A percentile compares a stretch with the other conserved stretches of the same genome.
phyloP scores from a whole-genome alignment of 2,329 filamentous ascomycete genomes.

The Cercospora janseana region DNA sequence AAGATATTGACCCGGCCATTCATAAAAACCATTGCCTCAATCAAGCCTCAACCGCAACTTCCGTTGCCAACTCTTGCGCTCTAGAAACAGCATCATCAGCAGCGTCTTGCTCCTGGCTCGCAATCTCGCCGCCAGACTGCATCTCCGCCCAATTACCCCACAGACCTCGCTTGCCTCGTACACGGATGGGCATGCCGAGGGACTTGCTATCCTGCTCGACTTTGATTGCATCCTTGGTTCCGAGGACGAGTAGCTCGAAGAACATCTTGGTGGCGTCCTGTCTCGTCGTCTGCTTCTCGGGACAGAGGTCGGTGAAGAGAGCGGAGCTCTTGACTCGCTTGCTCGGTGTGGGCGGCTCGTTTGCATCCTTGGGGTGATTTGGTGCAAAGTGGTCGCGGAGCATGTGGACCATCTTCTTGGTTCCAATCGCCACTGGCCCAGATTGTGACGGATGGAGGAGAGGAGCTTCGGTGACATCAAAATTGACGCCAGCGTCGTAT shows the following conservation, averaged over 20 bases:
- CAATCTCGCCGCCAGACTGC: constrained; percentile 33
- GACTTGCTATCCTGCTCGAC: constrained; percentile 74
- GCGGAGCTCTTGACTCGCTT: constrained; percentile 74
- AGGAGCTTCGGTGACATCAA: constrained; percentile 76
- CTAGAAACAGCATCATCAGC: neutral
- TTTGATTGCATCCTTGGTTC: constrained; percentile 97
- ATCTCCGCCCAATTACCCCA: constrained; percentile 96
- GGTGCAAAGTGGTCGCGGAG: constrained; percentile 74
- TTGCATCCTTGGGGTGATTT: constrained; percentile 57
- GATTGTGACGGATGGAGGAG: constrained; percentile 78
- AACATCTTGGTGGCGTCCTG: constrained; percentile 99
- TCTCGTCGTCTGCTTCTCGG: constrained; percentile 74
- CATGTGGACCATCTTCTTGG: constrained; percentile 92
- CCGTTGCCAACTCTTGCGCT: neutral
- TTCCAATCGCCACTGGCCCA: constrained; percentile 83
- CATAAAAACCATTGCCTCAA: too few species aligned
- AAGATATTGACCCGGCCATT: too few species aligned
- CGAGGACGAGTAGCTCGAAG: constrained; percentile 92
- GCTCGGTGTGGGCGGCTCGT: constrained; percentile 63
- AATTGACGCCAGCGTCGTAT: constrained; percentile 39
- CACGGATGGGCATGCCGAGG: constrained; percentile 76
- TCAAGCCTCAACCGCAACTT: constrained; percentile 1
- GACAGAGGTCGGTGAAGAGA: constrained; percentile 87
- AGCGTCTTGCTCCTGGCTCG: constrained; percentile 16
- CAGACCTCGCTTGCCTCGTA: constrained; percentile 88